Evolutionary conservation across 208 protist genomes (phyloP).

Genomic region (Acanthamoeba sp.): DNA sequence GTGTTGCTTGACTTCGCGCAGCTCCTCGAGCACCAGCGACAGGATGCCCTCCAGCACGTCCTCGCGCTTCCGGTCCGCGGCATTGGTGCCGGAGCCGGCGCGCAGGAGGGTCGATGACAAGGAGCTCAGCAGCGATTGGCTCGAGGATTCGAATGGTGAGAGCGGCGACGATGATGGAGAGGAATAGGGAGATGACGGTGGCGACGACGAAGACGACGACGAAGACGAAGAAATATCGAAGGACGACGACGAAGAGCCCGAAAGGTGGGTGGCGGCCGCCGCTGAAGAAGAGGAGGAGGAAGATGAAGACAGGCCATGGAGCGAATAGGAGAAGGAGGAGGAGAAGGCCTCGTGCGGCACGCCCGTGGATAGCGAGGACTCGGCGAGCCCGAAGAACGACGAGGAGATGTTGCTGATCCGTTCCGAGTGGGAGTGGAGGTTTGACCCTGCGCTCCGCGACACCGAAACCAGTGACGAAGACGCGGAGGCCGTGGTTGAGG

Average conservation of each 20-base stretch:
- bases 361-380: neutral
- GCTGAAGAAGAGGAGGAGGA: neutral
- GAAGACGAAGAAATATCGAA: neutral
- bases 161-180: neutral
- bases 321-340: neutral
- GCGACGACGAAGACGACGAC: neutral
- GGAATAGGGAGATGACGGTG: conserved; percentile 26
- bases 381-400: conserved; percentile 23
- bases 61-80: neutral
- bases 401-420: conserved; percentile 62
- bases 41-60: conserved; percentile 55
- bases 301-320: neutral
- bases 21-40: conserved; percentile 63
- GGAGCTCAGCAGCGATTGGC: neutral
- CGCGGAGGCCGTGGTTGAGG: neutral
- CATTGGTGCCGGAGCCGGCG: neutral
- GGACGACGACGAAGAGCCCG: neutral
- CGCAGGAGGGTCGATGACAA: neutral
- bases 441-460: neutral
- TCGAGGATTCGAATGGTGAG: neutral
- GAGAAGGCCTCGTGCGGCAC: neutral
- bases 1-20: conserved; percentile 49
- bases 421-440: conserved; percentile 10
- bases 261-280: neutral
- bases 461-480: neutral